These are phyloP conservation scores for Aristolochia fimbriata DNA, from an alignment of 164 flowering plant genomes.

Conservation along the genomic window DNA sequence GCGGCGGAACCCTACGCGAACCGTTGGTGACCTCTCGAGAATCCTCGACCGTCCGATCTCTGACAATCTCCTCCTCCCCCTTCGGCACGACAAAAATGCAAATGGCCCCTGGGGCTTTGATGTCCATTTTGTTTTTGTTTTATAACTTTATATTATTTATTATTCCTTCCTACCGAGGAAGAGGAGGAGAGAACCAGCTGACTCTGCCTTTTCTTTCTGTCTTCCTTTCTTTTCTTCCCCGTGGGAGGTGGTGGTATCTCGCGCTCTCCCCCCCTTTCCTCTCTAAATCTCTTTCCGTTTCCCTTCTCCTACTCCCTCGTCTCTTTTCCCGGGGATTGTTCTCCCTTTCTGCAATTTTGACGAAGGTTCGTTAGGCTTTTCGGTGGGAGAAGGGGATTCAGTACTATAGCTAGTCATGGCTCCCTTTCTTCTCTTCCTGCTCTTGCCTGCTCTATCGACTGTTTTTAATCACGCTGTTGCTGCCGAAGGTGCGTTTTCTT, in stretches of 20 bases:
- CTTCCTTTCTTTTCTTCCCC: too few relatives aligned
- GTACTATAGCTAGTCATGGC: neutral
- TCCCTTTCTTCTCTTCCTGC: too few relatives aligned
- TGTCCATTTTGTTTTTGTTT: too few relatives aligned
- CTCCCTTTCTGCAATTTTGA: too few relatives aligned
- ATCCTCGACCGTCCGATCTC: conserved; percentile 11
- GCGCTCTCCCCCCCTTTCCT: neutral
- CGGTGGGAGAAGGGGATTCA: neutral
- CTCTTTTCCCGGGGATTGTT: neutral
- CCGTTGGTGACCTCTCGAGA: neutral
- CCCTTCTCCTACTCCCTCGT: neutral
- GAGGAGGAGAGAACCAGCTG: neutral
- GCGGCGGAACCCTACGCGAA: neutral
- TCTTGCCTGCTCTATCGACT: too few relatives aligned
- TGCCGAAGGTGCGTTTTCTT: too few relatives aligned
- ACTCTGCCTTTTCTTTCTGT: neutral
- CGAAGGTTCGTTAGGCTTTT: neutral
- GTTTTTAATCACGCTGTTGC: too few relatives aligned
- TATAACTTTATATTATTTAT: neutral
- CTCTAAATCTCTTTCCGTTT: neutral
- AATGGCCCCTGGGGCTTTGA: neutral
- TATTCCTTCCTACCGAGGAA: too few relatives aligned
- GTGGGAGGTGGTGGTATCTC: too few relatives aligned
- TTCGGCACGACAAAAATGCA: conserved; percentile 8
- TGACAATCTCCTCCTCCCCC: conserved; percentile 1